A percentile compares a stretch with the other conserved stretches of the same genome.
Evolutionary conservation across 805 yeast species (phyloP).

Genomic region (Hermanozyma aechmeae): DNA sequence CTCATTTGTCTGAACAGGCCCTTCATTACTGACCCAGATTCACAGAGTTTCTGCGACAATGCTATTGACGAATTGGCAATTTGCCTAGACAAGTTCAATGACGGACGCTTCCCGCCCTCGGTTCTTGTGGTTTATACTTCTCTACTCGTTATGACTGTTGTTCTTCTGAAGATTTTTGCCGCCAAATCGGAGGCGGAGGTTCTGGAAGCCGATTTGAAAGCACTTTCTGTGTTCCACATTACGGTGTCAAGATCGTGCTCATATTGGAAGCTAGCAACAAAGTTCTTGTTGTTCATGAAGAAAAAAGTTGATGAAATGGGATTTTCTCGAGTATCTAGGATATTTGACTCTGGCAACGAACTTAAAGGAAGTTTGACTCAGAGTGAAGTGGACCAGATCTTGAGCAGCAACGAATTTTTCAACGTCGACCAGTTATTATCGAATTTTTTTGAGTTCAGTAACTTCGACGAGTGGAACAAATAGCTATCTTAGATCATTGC

Average conservation of each 20-base stretch:
- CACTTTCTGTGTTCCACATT: constrained; percentile 4
- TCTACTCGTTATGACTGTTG: constrained; percentile 8
- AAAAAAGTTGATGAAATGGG: constrained; percentile 5
- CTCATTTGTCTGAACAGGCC: constrained; percentile 9
- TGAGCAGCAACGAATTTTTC: constrained; percentile 3
- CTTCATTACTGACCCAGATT: constrained; percentile 4
- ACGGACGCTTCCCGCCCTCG: constrained; percentile 5
- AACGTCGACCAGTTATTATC: constrained; percentile 8
- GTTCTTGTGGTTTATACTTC: constrained; percentile 8
- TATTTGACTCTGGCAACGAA: constrained; percentile 4
- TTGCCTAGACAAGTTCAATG: constrained; percentile 6
- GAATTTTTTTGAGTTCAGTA: constrained; percentile 8
- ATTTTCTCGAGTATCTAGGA: constrained; percentile 2
- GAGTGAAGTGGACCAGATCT: constrained; percentile 3
- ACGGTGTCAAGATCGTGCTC: constrained; percentile 7
- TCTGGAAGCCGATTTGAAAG: constrained; percentile 3
- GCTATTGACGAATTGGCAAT: constrained; percentile 8
- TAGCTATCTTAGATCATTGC: background rate
- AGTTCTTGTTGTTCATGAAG: constrained; percentile 6
- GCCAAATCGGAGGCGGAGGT: background rate
- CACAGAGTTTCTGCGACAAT: constrained; percentile 3
- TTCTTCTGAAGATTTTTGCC: constrained; percentile 4
- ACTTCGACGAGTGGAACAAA: constrained; percentile 1
- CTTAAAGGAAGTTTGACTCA: constrained; percentile 2
- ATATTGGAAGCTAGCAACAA: constrained; percentile 10